These are phyloP conservation scores for Tympanopsis confertula DNA, from an alignment of 2,329 filamentous ascomycete genomes.

Conservation along the genomic window DNA sequence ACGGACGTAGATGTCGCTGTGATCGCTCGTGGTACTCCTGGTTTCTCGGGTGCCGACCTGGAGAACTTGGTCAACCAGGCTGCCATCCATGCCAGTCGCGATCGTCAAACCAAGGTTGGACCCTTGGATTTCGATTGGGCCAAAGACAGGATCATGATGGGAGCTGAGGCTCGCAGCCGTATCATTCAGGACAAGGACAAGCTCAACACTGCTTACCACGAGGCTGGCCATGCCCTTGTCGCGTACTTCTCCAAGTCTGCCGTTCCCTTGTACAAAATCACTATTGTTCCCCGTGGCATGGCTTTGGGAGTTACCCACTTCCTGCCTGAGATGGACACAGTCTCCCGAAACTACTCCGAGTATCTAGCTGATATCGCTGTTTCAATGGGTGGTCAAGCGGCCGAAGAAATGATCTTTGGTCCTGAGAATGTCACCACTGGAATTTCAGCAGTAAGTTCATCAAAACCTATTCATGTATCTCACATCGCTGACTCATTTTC, in stretches of 20 bases:
- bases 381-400: conserved; percentile 75
- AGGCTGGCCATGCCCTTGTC: conserved; percentile 89
- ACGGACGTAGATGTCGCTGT: conserved; percentile 72
- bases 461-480: too few species aligned
- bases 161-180: conserved; percentile 79
- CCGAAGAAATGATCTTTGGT: conserved; percentile 84
- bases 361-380: conserved; percentile 72
- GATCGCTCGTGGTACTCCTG: conserved; percentile 77
- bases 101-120: conserved; percentile 63
- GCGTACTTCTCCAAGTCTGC: conserved; percentile 69
- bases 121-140: conserved; percentile 89
- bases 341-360: conserved; percentile 76
- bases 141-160: conserved; percentile 96
- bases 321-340: conserved; percentile 84
- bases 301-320: conserved; percentile 78
- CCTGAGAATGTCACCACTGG: conserved; percentile 85
- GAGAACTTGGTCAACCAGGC: conserved; percentile 97
- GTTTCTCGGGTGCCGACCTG: conserved; percentile 87
- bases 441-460: conserved; percentile 56
- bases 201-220: conserved; percentile 88
- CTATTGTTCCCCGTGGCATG: conserved; percentile 82
- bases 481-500: too few species aligned
- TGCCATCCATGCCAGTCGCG: conserved; percentile 83
- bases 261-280: conserved; percentile 86
- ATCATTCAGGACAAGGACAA: conserved; percentile 90